Evolutionary conservation across 1,139 yeast species (phyloP).

Genomic region (Debaryomyces coudertii): DNA sequence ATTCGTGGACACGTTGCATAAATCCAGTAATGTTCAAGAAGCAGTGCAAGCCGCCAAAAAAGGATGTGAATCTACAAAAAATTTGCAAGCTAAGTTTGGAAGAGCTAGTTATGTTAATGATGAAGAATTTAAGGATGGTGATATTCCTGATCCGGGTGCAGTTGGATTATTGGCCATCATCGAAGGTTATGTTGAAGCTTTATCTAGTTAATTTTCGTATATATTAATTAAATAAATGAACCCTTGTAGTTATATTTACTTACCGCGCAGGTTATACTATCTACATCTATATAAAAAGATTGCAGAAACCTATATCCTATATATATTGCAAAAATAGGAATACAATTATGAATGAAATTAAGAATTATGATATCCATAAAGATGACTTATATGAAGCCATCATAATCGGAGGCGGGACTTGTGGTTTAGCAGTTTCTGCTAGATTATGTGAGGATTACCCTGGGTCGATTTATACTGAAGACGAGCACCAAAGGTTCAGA

Average conservation of each 20-base stretch:
- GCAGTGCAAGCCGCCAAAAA: conserved; percentile 72
- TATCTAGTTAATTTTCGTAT: background rate
- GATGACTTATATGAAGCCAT: conserved; percentile 35
- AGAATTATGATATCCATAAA: conserved; percentile 8
- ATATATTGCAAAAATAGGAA: no score
- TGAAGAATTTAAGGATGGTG: conserved; percentile 58
- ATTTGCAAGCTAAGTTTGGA: conserved; percentile 83
- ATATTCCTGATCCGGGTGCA: conserved; percentile 94
- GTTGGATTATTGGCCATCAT: conserved; percentile 72
- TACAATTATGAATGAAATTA: conserved; percentile 2
- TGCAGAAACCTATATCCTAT: conserved; percentile 3
- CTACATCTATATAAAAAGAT: conserved; percentile 1
- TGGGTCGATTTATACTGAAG: conserved; percentile 44
- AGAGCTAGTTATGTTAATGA: conserved; percentile 86
- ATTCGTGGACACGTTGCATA: conserved; percentile 64
- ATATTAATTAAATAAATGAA: background rate
- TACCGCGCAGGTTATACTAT: conserved; percentile 11
- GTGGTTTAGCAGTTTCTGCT: conserved; percentile 41
- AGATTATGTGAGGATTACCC: conserved; percentile 43
- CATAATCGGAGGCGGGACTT: conserved; percentile 45
- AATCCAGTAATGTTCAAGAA: conserved; percentile 51
- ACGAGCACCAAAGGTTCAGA: conserved; percentile 46
- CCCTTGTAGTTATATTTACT: conserved; percentile 10
- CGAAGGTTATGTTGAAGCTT: conserved; percentile 49
- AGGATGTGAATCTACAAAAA: conserved; percentile 77